These are phyloP conservation scores for Nemania sp. DNA, from an alignment of 2,329 filamentous ascomycete species.

Conservation along the genomic window DNA sequence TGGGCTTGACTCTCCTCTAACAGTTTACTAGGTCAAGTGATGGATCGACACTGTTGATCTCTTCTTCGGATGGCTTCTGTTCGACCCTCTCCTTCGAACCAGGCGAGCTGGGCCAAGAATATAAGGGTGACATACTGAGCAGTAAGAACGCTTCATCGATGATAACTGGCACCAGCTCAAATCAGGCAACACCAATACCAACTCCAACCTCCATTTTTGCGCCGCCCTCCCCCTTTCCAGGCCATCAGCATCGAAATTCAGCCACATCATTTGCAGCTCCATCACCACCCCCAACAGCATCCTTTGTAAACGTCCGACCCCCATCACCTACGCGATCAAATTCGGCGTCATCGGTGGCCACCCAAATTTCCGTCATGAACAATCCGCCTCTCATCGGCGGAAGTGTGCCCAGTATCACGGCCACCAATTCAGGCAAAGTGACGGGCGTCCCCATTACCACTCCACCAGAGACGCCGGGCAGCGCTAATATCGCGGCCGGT, in stretches of 20 bases:
- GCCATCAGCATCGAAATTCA: constrained; percentile 69
- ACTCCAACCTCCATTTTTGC: constrained; percentile 75
- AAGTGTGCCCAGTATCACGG: constrained; percentile 80
- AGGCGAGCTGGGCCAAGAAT: constrained; percentile 86
- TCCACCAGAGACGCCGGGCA: constrained; percentile 87
- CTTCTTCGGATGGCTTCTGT: constrained; percentile 98
- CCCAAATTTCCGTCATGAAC: constrained; percentile 74
- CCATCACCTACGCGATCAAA: constrained; percentile 87
- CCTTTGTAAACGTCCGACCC: constrained; percentile 73
- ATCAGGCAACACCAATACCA: constrained; percentile 75
- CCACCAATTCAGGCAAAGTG: constrained; percentile 74
- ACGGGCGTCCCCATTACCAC: constrained; percentile 81
- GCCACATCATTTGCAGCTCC: constrained; percentile 68
- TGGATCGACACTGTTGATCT: constrained; percentile 85
- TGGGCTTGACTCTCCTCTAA: constrained; percentile 44
- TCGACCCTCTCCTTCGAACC: constrained; percentile 86
- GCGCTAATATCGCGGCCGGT: constrained; percentile 62
- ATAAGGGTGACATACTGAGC: constrained; percentile 74
- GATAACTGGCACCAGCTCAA: constrained; percentile 61
- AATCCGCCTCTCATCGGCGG: constrained; percentile 84
- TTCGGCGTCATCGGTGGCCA: constrained; percentile 83
- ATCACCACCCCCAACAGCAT: constrained; percentile 68
- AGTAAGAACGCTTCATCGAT: constrained; percentile 58
- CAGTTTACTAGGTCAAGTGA: constrained; percentile 73
- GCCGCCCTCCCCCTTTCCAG: constrained; percentile 69